Conservation (phyloP, 208 protist species). For the Leishmania amazonensis region DNA sequence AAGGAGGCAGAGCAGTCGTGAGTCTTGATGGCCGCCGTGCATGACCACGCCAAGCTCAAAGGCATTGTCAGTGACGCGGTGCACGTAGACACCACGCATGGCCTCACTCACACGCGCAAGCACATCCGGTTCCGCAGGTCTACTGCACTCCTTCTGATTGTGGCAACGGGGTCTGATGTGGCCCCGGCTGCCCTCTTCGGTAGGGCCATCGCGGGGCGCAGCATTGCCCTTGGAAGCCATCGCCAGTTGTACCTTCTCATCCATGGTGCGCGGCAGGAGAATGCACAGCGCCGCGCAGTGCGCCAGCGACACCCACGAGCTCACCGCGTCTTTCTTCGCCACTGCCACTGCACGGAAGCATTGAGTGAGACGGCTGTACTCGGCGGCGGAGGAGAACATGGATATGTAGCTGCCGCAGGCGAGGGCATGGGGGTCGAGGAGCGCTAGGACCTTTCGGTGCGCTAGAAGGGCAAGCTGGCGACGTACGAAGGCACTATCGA, state of each 20-base stretch:
- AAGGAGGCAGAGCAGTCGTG: slow-evolving; percentile 20
- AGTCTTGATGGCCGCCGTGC: slow-evolving; percentile 12
- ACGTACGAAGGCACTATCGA: slow-evolving; percentile 2
- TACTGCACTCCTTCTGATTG: not conserved
- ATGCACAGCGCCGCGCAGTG: slow-evolving; percentile 26
- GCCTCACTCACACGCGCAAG: not conserved
- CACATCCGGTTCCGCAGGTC: not conserved
- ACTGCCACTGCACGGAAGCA: slow-evolving; percentile 42
- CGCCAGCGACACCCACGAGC: slow-evolving; percentile 32
- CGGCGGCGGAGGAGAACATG: slow-evolving; percentile 40
- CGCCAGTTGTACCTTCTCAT: slow-evolving; percentile 1
- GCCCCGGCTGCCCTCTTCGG: not conserved
- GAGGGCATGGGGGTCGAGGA: slow-evolving; percentile 16
- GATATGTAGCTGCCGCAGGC: slow-evolving; percentile 39
- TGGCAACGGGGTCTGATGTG: not conserved
- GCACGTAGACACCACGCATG: slow-evolving; percentile 46
- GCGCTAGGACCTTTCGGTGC: slow-evolving; percentile 5
- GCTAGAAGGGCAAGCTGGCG: slow-evolving; percentile 7
- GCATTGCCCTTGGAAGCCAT: not conserved
- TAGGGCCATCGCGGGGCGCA: not conserved
- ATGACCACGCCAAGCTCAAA: slow-evolving; percentile 64
- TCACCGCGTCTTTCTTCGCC: slow-evolving; percentile 11
- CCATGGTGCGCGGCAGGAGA: slow-evolving; percentile 1
- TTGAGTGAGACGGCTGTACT: slow-evolving; percentile 42
- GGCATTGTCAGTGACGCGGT: slow-evolving; percentile 8